A percentile compares a stretch with the other conserved stretches of the same genome.
Evolutionary conservation across 768 basidiomycete species (phyloP).

Genomic region (Collybia sp.): DNA sequence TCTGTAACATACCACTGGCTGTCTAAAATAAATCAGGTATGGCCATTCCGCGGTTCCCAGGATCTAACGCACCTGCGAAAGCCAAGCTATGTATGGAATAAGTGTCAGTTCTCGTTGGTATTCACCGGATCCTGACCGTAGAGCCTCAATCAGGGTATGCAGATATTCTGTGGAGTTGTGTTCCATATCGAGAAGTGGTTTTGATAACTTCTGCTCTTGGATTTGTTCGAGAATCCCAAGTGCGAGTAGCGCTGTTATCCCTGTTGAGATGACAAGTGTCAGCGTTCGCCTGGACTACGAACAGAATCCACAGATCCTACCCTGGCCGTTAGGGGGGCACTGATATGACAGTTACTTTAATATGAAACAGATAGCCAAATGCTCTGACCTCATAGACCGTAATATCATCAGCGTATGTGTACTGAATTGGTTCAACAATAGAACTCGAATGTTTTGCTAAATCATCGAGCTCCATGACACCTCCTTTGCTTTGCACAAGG

Average conservation of each 20-base stretch:
- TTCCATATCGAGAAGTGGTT: conserved; percentile 71
- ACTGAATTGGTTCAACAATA: conserved; percentile 87
- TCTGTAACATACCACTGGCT: conserved; percentile 91
- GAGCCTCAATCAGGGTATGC: conserved; percentile 80
- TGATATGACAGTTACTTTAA: conserved; percentile 20
- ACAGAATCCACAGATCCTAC: conserved; percentile 21
- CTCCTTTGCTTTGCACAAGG: conserved; percentile 80
- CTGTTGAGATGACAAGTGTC: no score
- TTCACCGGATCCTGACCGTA: conserved; percentile 47
- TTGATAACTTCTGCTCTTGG: conserved; percentile 66
- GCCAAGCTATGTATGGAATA: conserved; percentile 39
- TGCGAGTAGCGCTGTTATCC: conserved; percentile 89
- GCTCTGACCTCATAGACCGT: conserved; percentile 81
- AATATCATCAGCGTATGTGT: conserved; percentile 81
- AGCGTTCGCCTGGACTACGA: neutral
- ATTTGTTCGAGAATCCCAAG: conserved; percentile 89
- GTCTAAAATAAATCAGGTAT: conserved; percentile 38
- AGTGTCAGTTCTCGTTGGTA: neutral
- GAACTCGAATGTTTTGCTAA: conserved; percentile 77
- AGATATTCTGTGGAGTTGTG: conserved; percentile 91
- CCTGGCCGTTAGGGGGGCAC: conserved; percentile 98
- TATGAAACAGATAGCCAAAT: neutral
- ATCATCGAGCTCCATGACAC: conserved; percentile 93
- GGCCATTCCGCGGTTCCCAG: neutral
- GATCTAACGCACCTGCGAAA: conserved; percentile 58